A percentile compares a stretch with the other conserved stretches of the same genome.
phyloP scores from a whole-genome alignment of 805 yeast species.

The Ogataea corticis region DNA sequence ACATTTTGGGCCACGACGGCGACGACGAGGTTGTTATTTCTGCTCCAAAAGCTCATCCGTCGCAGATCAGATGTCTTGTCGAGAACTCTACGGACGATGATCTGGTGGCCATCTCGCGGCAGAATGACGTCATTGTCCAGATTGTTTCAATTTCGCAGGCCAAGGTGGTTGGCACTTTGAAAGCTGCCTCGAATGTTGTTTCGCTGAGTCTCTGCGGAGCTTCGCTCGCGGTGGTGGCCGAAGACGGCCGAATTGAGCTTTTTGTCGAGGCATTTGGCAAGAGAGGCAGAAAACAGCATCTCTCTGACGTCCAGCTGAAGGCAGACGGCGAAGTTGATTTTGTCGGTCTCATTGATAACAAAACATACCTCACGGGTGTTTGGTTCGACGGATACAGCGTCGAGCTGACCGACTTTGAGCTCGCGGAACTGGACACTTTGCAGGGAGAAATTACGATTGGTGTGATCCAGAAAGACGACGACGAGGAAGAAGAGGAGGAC shows the following conservation, averaged over 20 bases:
- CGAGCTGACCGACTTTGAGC: slow-evolving; percentile 32
- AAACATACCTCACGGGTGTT: slow-evolving; percentile 18
- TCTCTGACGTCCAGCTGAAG: slow-evolving; percentile 16
- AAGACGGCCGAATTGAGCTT: slow-evolving; percentile 26
- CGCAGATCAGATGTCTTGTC: slow-evolving; percentile 36
- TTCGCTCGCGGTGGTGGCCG: slow-evolving; percentile 32
- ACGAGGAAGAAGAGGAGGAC: slow-evolving; percentile 13
- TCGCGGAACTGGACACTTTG: slow-evolving; percentile 31
- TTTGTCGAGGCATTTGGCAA: slow-evolving; percentile 23
- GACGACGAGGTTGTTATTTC: slow-evolving; percentile 31
- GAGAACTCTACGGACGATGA: slow-evolving; percentile 36
- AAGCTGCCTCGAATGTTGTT: slow-evolving; percentile 35
- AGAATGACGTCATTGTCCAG: slow-evolving; percentile 33
- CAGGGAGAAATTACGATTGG: slow-evolving; percentile 22
- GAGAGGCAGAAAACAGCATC: slow-evolving; percentile 22
- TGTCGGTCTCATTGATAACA: slow-evolving; percentile 10
- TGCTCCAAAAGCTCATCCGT: slow-evolving; percentile 34
- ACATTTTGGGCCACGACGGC: slow-evolving; percentile 31
- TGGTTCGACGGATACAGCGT: slow-evolving; percentile 32
- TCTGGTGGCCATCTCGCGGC: slow-evolving; percentile 37
- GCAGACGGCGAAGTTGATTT: slow-evolving; percentile 20
- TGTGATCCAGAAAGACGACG: slow-evolving; percentile 18
- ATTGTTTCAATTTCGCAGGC: slow-evolving; percentile 33
- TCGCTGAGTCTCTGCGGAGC: slow-evolving; percentile 32
- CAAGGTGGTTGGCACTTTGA: slow-evolving; percentile 34